Conservation (phyloP, 257 asterid genomes). For the Capsicum rhomboideum region DNA sequence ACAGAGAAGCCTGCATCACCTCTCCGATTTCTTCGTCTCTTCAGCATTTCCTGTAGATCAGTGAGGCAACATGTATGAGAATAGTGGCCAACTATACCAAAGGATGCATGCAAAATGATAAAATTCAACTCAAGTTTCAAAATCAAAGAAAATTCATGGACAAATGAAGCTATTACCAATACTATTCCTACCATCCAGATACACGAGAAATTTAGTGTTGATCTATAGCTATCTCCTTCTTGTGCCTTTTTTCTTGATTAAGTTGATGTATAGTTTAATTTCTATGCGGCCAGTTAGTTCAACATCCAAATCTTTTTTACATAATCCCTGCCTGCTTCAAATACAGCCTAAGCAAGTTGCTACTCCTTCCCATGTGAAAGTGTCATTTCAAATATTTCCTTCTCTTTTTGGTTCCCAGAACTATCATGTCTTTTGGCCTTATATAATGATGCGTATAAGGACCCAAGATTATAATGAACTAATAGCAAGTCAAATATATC, state of each 20-base stretch:
- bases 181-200: neutral
- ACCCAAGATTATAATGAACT: neutral
- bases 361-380: neutral
- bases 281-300: neutral
- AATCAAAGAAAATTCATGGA: neutral
- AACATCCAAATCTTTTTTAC: neutral
- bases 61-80: neutral
- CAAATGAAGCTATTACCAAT: too few species aligned
- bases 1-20: conserved; percentile 28
- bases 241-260: neutral
- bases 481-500: neutral
- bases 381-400: neutral
- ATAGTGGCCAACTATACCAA: neutral
- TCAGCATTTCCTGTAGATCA: conserved; percentile 27
- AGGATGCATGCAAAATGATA: neutral
- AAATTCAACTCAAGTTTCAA: neutral
- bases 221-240: neutral
- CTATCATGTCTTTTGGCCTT: neutral
- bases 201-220: neutral
- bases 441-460: neutral
- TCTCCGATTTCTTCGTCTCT: conserved; percentile 23
- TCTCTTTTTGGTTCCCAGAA: neutral
- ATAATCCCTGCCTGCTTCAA: neutral
- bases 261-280: neutral
- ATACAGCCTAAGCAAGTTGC: neutral